Evolutionary conservation across 345 rosid genomes (phyloP), one percentile per base, ranked within the genome.

Genomic region (Euclidium syriacum): DNA sequence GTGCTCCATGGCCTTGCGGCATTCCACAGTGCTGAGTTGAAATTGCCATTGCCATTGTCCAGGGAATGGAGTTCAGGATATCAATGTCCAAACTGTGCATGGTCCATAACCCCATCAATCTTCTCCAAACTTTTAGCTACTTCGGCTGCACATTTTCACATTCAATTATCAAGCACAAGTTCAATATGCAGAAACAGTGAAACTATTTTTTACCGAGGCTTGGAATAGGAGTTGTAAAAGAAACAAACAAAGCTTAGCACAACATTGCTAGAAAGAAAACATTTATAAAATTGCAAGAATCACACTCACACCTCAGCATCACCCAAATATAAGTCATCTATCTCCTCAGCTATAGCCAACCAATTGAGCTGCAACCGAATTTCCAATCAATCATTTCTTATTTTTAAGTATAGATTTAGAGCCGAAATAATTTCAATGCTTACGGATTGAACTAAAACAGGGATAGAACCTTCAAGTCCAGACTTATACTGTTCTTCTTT

Each of bases 271-370:
- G 14, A 48, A 14, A 23, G 32, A 19, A 48, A 36, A 15, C 10
- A 20, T 9, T 10, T n/a, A 18, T 4, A 1, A 1, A n/a, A n/a
- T n/a, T n/a, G n/a, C n/a, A 44, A 43, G 46, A 65, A 24, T 2
- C 19, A 18, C n/a, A n/a, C n/a, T n/a, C 11, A 0, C 26, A 87
- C 97, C 95, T 87, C 95, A 55, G 97, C 90, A 60, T 87, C 87
- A 9, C 97, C 97, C 68, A 87, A 11, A 70, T 80, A 90, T 42
- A 87, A 56, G 67, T 90, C 97, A 64, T 90, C 95, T 35, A 90
- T 82, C 81, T 83, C 83, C 78, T 90, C 95, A 14, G 92, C 97
- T 55, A 70, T 73, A 26, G 85, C 84, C 81, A 85, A 75, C 97
- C 92, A 87, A 27, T 81, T 83, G 10, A 85, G 81, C 97, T 90